Evolutionary conservation across 1,139 yeast species (phyloP).

Genomic region (Geotrichum aggregatum): DNA sequence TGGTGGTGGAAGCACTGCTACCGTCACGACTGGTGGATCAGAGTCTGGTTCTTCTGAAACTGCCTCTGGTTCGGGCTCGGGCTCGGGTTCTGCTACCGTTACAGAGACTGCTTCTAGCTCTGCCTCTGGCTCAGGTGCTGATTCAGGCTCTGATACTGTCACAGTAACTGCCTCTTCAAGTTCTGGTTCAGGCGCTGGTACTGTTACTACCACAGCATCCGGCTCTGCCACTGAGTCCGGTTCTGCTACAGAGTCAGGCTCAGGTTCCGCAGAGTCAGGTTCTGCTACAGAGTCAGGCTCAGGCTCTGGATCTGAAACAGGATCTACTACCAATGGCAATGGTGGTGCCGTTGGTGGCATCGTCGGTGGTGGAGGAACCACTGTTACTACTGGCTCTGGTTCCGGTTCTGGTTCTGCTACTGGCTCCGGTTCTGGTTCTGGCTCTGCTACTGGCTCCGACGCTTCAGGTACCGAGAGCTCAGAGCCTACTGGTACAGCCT

Average conservation of each 20-base stretch:
- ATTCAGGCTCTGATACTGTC: conserved; percentile 11
- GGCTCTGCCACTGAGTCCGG: conserved; percentile 15
- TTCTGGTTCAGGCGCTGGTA: neutral
- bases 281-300: neutral
- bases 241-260: neutral
- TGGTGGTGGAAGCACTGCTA: too few relatives aligned
- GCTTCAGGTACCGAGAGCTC: too few relatives aligned
- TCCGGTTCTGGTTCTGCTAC: conserved; percentile 11
- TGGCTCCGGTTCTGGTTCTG: conserved; percentile 4
- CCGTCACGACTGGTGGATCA: too few relatives aligned
- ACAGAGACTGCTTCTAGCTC: conserved; percentile 3
- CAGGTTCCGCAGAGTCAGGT: conserved; percentile 3
- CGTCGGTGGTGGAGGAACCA: conserved; percentile 1
- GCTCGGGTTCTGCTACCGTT: conserved; percentile 4
- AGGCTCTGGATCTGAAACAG: conserved; percentile 11
- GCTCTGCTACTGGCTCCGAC: conserved; percentile 1
- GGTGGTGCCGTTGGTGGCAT: neutral
- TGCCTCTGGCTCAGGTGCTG: neutral
- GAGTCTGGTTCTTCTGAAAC: conserved; percentile 8
- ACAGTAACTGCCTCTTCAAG: too few relatives aligned
- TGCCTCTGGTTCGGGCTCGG: conserved; percentile 1
- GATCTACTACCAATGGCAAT: conserved; percentile 6
- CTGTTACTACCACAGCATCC: neutral
- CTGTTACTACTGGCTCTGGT: conserved; percentile 9
- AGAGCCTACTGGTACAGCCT: neutral